These are phyloP conservation scores for Septoria petroselini DNA, from an alignment of 2,329 filamentous ascomycete genomes.

Conservation along the genomic window DNA sequence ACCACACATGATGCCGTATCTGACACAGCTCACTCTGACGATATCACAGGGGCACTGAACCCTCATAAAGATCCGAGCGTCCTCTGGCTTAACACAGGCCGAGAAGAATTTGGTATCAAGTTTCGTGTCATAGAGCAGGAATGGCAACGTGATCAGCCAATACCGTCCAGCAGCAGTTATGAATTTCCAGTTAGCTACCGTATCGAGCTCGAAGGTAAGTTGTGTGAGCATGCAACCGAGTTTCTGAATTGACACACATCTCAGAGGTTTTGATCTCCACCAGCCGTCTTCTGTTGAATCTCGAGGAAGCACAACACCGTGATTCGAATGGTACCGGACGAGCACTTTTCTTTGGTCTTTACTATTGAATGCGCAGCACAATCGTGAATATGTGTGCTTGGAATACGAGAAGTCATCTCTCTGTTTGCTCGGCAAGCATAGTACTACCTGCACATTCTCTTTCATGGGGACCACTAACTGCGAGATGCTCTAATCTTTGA, in stretches of 20 bases:
- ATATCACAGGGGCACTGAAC: conserved; percentile 28
- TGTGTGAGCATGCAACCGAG: neutral
- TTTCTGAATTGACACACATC: conserved; percentile 20
- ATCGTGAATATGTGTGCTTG: neutral
- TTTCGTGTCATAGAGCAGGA: conserved; percentile 60
- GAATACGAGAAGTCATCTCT: neutral
- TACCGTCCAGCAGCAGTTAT: conserved; percentile 58
- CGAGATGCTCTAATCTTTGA: no score
- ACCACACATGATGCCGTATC: conserved; percentile 27
- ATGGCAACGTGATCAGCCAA: conserved; percentile 47
- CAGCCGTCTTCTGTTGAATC: conserved; percentile 59
- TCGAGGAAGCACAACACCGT: conserved; percentile 63
- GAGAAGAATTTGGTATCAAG: conserved; percentile 62
- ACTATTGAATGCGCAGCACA: conserved; percentile 14
- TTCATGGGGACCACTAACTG: no score
- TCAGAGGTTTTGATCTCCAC: conserved; percentile 66
- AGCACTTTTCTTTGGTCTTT: conserved; percentile 60
- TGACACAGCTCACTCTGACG: conserved; percentile 20
- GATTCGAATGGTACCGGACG: conserved; percentile 61
- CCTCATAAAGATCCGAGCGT: conserved; percentile 46
- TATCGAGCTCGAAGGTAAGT: conserved; percentile 66
- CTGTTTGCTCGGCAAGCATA: neutral
- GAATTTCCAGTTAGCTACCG: conserved; percentile 67
- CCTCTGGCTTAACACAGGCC: conserved; percentile 65
- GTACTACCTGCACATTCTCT: no score